Evolutionary conservation across 2,329 filamentous ascomycete genomes (phyloP).

Genomic region (Cercospora berteroae): DNA sequence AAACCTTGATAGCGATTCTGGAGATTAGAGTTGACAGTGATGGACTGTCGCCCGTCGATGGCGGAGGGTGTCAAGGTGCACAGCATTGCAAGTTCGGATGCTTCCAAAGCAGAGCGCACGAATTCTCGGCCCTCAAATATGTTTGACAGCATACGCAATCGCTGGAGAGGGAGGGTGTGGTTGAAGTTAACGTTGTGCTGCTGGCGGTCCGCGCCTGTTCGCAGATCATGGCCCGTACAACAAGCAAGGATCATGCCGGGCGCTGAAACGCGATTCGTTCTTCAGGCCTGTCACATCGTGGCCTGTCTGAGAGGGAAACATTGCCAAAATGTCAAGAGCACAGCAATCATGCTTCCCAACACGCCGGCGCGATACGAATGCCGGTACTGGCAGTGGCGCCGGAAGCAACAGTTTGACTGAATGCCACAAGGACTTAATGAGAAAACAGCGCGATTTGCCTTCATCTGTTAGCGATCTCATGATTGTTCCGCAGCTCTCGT

Average conservation of each 20-base stretch:
- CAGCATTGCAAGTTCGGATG: neutral
- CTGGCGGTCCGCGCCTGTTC: conserved; percentile 6
- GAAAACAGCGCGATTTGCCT: neutral
- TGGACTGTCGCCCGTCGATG: neutral
- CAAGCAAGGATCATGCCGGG: neutral
- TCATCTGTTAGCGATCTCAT: neutral
- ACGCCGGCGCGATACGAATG: neutral
- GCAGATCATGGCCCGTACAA: conserved; percentile 3
- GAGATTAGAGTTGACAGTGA: conserved; percentile 5
- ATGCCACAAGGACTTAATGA: neutral
- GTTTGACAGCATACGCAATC: neutral
- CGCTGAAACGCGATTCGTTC: neutral
- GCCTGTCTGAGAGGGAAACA: neutral
- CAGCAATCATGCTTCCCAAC: neutral
- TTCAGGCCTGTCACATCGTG: neutral
- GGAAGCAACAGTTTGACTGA: neutral
- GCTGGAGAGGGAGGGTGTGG: neutral
- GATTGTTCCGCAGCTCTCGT: neutral
- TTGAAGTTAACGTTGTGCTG: neutral
- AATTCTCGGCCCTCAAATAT: neutral
- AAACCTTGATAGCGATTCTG: neutral
- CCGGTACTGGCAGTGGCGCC: neutral
- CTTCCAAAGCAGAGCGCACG: neutral
- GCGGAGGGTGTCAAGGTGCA: neutral
- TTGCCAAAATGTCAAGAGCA: neutral